These are phyloP conservation scores for Melastoma candidum DNA, from an alignment of 441 rosid species.

Conservation along the genomic window DNA sequence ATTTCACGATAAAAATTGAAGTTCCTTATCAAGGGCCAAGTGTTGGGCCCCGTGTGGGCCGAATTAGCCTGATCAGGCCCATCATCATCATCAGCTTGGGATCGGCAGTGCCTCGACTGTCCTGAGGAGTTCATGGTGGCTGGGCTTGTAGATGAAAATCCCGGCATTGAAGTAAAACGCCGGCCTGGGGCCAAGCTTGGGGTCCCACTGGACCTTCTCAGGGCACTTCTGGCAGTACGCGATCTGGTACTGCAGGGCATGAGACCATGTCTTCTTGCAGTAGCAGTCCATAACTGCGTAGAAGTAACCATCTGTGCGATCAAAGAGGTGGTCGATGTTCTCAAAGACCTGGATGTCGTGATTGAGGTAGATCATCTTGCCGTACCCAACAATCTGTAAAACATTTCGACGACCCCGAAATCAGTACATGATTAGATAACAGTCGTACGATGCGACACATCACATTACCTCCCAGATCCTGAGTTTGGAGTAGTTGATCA, in stretches of 20 bases:
- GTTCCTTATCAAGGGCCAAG: too few relatives aligned
- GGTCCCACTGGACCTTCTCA: not conserved
- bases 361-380: slow-evolving; percentile 10
- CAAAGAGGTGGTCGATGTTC: slow-evolving; percentile 14
- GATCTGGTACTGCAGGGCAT: slow-evolving; percentile 1
- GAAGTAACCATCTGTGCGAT: slow-evolving; percentile 6
- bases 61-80: too few relatives aligned
- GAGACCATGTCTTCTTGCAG: slow-evolving; percentile 9
- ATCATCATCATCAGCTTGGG: too few relatives aligned
- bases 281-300: slow-evolving; percentile 13
- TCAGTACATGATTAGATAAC: not conserved
- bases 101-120: slow-evolving; percentile 9
- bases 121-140: slow-evolving; percentile 1
- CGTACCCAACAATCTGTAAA: slow-evolving; percentile 10
- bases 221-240: slow-evolving; percentile 10
- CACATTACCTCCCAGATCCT: slow-evolving; percentile 11
- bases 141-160: too few relatives aligned
- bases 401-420: not conserved
- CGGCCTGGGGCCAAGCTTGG: too few relatives aligned
- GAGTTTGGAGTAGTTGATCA: slow-evolving; percentile 14
- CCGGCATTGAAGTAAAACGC: too few relatives aligned
- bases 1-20: too few relatives aligned
- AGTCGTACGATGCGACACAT: too few relatives aligned
- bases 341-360: slow-evolving; percentile 13
- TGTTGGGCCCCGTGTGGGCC: too few relatives aligned